These are phyloP conservation scores for Cordyceps militaris DNA, from an alignment of 2,329 filamentous ascomycete species.

Conservation along the genomic window DNA sequence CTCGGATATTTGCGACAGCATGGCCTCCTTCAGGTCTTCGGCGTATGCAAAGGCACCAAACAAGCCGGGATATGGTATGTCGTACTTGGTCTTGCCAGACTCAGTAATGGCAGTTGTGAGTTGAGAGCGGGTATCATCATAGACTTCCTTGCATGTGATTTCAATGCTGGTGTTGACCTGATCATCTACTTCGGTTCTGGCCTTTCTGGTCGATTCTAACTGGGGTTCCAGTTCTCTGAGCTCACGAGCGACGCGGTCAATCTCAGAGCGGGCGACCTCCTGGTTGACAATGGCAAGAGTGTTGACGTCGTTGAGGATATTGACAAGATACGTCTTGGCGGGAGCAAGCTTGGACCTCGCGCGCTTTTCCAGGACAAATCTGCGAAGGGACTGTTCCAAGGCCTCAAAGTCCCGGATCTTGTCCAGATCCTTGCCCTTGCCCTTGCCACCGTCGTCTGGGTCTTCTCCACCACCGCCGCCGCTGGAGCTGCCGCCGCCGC, in stretches of 20 bases:
- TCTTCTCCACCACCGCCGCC: conserved; percentile 51
- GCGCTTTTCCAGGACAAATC: conserved; percentile 93
- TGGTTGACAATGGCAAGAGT: conserved; percentile 79
- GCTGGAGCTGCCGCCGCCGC: conserved; percentile 45
- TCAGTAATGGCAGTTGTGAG: conserved; percentile 68
- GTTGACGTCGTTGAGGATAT: conserved; percentile 82
- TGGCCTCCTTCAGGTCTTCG: conserved; percentile 84
- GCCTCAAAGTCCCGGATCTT: conserved; percentile 85
- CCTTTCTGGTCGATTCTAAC: conserved; percentile 76
- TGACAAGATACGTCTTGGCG: conserved; percentile 89
- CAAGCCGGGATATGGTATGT: conserved; percentile 80
- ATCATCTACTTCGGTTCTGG: conserved; percentile 71
- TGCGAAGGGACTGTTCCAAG: conserved; percentile 78
- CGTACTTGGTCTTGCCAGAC: conserved; percentile 69
- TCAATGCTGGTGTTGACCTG: conserved; percentile 78
- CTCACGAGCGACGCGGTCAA: conserved; percentile 75
- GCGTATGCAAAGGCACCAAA: conserved; percentile 85
- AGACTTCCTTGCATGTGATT: conserved; percentile 76
- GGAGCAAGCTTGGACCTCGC: conserved; percentile 92
- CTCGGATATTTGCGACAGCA: conserved; percentile 79
- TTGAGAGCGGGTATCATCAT: conserved; percentile 70
- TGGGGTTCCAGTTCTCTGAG: conserved; percentile 77
- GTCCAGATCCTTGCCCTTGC: conserved; percentile 81
- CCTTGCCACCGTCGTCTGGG: conserved; percentile 54
- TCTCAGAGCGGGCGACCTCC: conserved; percentile 77